A percentile compares a stretch with the other conserved stretches of the same genome.
Conservation (phyloP, 2,329 filamentous ascomycete genomes). For the Colletotrichum trifolii region DNA sequence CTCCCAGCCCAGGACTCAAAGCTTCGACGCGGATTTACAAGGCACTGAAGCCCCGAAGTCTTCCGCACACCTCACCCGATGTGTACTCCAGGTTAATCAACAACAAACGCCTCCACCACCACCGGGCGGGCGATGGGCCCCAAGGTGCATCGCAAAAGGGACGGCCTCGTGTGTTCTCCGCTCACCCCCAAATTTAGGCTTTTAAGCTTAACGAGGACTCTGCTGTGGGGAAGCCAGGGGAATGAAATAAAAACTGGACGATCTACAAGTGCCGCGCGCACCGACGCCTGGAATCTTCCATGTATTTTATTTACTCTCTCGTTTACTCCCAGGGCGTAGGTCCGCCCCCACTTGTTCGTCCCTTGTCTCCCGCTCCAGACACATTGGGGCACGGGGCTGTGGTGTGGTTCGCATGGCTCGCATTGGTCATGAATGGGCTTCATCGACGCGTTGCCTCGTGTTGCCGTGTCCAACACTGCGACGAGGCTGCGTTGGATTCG, state of each 20-base stretch:
- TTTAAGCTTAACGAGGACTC: conserved; percentile 21
- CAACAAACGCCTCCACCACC: too few relatives aligned
- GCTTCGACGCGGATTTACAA: too few relatives aligned
- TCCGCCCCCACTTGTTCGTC: conserved; percentile 19
- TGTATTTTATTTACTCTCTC: background rate
- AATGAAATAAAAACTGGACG: background rate
- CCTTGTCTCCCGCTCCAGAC: background rate
- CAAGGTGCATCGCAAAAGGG: background rate
- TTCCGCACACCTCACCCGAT: too few relatives aligned
- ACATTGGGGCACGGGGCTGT: background rate
- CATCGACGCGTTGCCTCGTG: background rate
- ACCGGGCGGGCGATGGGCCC: too few relatives aligned
- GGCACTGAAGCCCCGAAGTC: too few relatives aligned
- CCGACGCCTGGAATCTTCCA: conserved; percentile 11
- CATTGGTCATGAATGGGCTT: background rate
- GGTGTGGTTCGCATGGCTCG: background rate
- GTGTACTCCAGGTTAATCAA: too few relatives aligned
- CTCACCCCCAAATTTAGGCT: conserved; percentile 12
- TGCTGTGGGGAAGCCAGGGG: background rate
- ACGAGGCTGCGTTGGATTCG: too few relatives aligned
- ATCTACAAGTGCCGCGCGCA: conserved; percentile 6
- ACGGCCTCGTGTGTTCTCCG: conserved; percentile 1
- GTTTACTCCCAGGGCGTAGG: too few relatives aligned
- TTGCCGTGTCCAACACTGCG: too few relatives aligned
- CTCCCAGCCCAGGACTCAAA: too few relatives aligned